Percentiles rank a stretch among this genome's conserved stretches.
Conservation (phyloP, 1,284 basidiomycete species). For the Fomitopsis betulina region DNA sequence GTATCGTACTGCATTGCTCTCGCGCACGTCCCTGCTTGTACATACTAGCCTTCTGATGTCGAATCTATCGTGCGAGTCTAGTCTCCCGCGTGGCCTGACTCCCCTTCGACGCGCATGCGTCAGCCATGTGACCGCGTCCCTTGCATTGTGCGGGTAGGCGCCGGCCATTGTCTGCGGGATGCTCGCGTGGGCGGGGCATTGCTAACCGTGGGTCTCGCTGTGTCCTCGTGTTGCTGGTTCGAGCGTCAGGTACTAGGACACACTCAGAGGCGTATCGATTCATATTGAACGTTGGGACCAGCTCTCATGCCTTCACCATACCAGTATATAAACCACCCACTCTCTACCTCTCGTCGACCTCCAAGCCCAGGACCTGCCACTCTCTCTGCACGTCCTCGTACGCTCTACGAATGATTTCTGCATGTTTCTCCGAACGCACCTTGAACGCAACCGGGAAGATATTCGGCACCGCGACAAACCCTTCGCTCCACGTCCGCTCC, state of each 20-base stretch:
- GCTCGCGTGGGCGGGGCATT: not conserved
- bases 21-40: not conserved
- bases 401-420: constrained; percentile 15
- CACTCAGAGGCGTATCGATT: no score
- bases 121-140: not conserved
- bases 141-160: not conserved
- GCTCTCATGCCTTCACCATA: no score
- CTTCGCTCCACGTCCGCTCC: constrained; percentile 22
- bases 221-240: not conserved
- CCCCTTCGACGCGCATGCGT: not conserved
- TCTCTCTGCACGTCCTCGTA: constrained; percentile 25
- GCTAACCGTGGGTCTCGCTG: not conserved
- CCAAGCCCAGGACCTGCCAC: constrained; percentile 23
- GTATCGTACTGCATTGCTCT: not conserved
- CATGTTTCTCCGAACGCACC: constrained; percentile 21
- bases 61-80: not conserved
- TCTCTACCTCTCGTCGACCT: constrained; percentile 13
- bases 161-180: not conserved
- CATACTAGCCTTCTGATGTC: not conserved
- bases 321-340: not conserved
- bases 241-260: no score
- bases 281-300: no score
- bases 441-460: constrained; percentile 22
- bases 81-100: not conserved
- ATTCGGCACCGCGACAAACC: constrained; percentile 22